A percentile compares a stretch with the other conserved stretches of the same genome.
phyloP scores from a whole-genome alignment of 306 rosid species.

The Arachis stenosperma region DNA sequence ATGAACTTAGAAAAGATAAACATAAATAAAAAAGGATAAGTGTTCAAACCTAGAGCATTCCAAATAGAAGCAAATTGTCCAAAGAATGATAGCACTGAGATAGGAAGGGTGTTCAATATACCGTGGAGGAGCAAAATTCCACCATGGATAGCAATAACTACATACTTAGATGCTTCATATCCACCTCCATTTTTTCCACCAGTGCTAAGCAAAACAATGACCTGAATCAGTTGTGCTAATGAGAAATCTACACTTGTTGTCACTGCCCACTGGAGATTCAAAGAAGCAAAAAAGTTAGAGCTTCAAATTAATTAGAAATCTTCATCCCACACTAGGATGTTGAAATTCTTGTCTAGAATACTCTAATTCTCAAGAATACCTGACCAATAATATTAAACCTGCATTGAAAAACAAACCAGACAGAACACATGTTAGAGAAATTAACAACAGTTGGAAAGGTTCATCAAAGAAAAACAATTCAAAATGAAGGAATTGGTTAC shows the following conservation, averaged over 20 bases:
- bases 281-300: conserved; percentile 43
- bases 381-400: conserved; percentile 99
- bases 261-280: conserved; percentile 91
- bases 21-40: no score
- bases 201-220: conserved; percentile 87
- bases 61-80: conserved; percentile 90
- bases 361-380: conserved; percentile 59
- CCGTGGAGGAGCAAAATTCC: conserved; percentile 81
- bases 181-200: conserved; percentile 91
- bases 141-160: conserved; percentile 69
- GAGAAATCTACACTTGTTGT: conserved; percentile 93
- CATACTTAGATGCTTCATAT: conserved; percentile 74
- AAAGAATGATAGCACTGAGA: conserved; percentile 77
- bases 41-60: conserved; percentile 73
- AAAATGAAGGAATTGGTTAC: not conserved
- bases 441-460: no score
- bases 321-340: conserved; percentile 42
- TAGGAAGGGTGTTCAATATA: conserved; percentile 77
- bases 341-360: conserved; percentile 41
- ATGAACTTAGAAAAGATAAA: not conserved
- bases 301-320: conserved; percentile 27
- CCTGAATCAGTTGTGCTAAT: conserved; percentile 83
- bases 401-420: conserved; percentile 48
- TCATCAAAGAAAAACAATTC: no score
- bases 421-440: conserved; percentile 39